Conservation (phyloP, 371 early-diverging fungal species). For the Rhizopus arrhizus region DNA sequence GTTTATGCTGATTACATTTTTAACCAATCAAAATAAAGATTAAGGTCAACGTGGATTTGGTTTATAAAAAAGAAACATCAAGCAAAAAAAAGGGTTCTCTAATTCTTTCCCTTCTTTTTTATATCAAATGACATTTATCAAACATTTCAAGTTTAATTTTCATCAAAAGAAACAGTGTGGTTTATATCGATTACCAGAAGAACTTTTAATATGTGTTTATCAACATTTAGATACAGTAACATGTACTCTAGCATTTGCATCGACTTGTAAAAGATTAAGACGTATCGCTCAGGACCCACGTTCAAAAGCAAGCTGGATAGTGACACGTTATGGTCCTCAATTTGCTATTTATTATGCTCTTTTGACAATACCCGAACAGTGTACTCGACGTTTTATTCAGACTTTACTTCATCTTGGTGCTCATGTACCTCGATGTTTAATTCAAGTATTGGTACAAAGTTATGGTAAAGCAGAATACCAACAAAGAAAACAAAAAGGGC, state of each 20-base stretch:
- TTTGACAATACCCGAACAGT: conserved; percentile 23
- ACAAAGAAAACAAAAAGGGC: not conserved
- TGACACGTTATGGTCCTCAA: conserved; percentile 26
- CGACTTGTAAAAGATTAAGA: conserved; percentile 20
- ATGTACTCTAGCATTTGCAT: conserved; percentile 14
- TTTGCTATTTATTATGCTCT: conserved; percentile 37
- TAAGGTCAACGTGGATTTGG: not conserved
- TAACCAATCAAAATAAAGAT: not conserved
- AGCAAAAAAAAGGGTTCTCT: not conserved
- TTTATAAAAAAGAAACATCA: not conserved
- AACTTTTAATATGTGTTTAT: conserved; percentile 26
- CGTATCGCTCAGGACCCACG: conserved; percentile 8
- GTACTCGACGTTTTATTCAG: conserved; percentile 22
- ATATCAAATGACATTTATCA: not conserved
- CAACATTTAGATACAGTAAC: conserved; percentile 23
- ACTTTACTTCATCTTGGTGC: conserved; percentile 29
- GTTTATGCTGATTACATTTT: not conserved
- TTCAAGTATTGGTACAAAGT: conserved; percentile 22
- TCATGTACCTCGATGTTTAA: conserved; percentile 22
- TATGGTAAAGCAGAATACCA: conserved; percentile 20
- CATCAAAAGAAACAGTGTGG: not conserved
- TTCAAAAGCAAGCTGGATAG: conserved; percentile 29
- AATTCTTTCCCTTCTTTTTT: not conserved
- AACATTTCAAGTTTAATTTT: conserved; percentile 8
- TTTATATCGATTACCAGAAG: conserved; percentile 18